Percentiles rank a stretch among this genome's conserved stretches.
Evolutionary conservation across 2,329 filamentous ascomycete species (phyloP).

Genomic region (Ceratocystis smalleyi): DNA sequence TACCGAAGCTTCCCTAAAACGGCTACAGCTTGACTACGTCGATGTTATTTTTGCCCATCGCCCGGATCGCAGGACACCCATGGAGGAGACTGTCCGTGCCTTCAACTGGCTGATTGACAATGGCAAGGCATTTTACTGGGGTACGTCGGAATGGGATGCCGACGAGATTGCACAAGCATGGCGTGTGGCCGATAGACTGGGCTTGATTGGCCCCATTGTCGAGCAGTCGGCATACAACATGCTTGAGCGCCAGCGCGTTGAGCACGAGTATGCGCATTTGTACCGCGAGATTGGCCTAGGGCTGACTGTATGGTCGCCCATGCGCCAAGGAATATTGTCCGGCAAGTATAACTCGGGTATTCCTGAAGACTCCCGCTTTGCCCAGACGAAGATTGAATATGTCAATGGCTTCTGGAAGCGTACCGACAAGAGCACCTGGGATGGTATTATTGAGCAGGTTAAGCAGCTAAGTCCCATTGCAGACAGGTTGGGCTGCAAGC

Average conservation of each 20-base stretch:
- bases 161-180: slow-evolving; percentile 50
- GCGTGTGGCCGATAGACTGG: slow-evolving; percentile 43
- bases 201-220: slow-evolving; percentile 46
- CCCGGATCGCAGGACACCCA: slow-evolving; percentile 50
- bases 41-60: slow-evolving; percentile 56
- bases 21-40: slow-evolving; percentile 45
- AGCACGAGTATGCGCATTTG: slow-evolving; percentile 44
- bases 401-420: slow-evolving; percentile 38
- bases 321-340: slow-evolving; percentile 42
- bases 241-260: slow-evolving; percentile 45
- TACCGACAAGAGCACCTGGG: slow-evolving; percentile 38
- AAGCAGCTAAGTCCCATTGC: slow-evolving; percentile 47
- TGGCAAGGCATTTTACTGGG: slow-evolving; percentile 57
- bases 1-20: slow-evolving; percentile 41
- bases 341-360: slow-evolving; percentile 50
- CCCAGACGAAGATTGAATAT: slow-evolving; percentile 39
- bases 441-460: slow-evolving; percentile 42
- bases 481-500: slow-evolving; percentile 44
- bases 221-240: slow-evolving; percentile 56
- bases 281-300: slow-evolving; percentile 46
- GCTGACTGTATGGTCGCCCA: slow-evolving; percentile 46
- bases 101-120: slow-evolving; percentile 55
- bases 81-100: slow-evolving; percentile 54
- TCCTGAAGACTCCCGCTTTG: slow-evolving; percentile 42
- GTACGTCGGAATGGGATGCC: slow-evolving; percentile 52